These are phyloP conservation scores for Volvariella volvacea DNA, from an alignment of 1,284 basidiomycete species.

Conservation along the genomic window DNA sequence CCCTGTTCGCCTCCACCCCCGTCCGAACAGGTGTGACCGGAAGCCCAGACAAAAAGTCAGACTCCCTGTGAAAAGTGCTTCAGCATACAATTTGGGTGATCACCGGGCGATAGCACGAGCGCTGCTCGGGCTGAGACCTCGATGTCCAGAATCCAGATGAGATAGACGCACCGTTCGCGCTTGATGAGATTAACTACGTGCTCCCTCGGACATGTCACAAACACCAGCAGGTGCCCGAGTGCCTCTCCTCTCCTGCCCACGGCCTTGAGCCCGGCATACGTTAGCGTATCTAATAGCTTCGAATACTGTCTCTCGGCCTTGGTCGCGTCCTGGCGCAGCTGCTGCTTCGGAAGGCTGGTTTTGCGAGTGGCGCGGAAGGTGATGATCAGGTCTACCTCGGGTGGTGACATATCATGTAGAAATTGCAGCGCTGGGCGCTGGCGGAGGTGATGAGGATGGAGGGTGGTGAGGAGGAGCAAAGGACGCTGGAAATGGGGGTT, in stretches of 20 bases:
- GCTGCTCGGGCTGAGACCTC: too few species aligned
- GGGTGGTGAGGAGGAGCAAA: too few species aligned
- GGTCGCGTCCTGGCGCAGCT: conserved; percentile 51
- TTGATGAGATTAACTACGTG: conserved; percentile 63
- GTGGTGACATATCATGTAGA: conserved; percentile 14
- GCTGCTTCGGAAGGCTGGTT: conserved; percentile 46
- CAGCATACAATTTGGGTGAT: conserved; percentile 15
- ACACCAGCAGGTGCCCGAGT: conserved; percentile 73
- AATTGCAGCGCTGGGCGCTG: too few species aligned
- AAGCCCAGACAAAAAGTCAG: conserved; percentile 58
- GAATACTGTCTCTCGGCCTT: conserved; percentile 66
- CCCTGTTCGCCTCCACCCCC: conserved; percentile 30
- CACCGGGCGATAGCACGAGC: conserved; percentile 21
- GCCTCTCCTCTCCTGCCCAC: conserved; percentile 69
- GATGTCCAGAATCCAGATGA: conserved; percentile 3
- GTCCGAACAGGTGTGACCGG: conserved; percentile 37
- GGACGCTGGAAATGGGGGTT: too few species aligned
- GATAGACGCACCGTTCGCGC: conserved; percentile 61
- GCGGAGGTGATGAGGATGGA: too few species aligned
- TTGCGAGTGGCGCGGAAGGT: conserved; percentile 55
- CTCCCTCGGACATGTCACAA: conserved; percentile 66
- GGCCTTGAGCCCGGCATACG: conserved; percentile 55
- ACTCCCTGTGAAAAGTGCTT: conserved; percentile 32
- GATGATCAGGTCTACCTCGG: conserved; percentile 65
- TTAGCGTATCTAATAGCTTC: conserved; percentile 55